phyloP scores from a whole-genome alignment of 805 yeast genomes.

The Dipodascopsis uninucleata region DNA sequence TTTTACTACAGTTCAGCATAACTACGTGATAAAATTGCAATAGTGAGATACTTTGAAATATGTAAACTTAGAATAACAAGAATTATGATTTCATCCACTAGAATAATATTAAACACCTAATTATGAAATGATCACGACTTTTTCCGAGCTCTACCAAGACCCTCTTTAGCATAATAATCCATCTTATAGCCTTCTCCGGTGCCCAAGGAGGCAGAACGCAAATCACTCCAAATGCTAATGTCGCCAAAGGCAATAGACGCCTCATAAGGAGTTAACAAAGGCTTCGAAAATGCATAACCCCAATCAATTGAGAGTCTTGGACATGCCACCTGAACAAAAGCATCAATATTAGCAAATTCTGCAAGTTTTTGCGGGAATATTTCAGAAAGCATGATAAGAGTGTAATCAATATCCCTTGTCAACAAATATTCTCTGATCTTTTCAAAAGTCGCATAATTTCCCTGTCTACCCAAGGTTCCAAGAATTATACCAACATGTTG shows the following conservation, averaged over 20 bases:
- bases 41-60: no score
- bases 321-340: constrained; percentile 95
- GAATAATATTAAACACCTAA: no score
- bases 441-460: constrained; percentile 71
- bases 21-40: no score
- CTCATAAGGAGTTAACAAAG: constrained; percentile 91
- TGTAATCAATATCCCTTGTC: constrained; percentile 59
- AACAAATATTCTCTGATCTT: constrained; percentile 56
- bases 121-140: no score
- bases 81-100: no score
- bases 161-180: constrained; percentile 89
- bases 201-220: constrained; percentile 29
- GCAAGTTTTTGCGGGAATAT: constrained; percentile 90
- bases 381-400: constrained; percentile 82
- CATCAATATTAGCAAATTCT: constrained; percentile 89
- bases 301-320: constrained; percentile 95
- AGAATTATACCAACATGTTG: constrained; percentile 75
- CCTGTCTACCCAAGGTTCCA: constrained; percentile 96
- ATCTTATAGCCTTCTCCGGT: constrained; percentile 65
- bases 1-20: no score
- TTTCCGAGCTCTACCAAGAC: constrained; percentile 43
- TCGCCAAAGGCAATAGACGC: constrained; percentile 82
- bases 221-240: constrained; percentile 60
- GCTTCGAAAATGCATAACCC: constrained; percentile 96
- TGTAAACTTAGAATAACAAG: no score